Conservation (phyloP, 768 basidiomycete genomes). For the Trametopsis cervina region DNA sequence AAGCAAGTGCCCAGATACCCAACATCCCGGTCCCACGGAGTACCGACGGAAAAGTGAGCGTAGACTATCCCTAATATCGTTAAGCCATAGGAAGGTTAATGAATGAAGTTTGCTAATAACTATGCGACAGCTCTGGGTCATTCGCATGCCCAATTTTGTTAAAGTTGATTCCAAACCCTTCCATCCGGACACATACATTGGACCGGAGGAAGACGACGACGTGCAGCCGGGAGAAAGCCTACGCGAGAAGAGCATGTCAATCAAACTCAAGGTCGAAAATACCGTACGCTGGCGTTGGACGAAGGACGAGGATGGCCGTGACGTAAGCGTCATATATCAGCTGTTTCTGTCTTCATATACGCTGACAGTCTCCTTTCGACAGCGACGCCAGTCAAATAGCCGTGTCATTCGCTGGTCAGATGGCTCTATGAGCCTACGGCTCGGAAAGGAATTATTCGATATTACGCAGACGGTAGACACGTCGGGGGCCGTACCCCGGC, state of each 20-base stretch:
- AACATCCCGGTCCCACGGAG: slow-evolving; percentile 78
- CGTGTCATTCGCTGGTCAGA: slow-evolving; percentile 95
- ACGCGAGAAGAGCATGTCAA: slow-evolving; percentile 75
- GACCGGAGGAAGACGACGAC: slow-evolving; percentile 71
- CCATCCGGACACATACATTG: slow-evolving; percentile 78
- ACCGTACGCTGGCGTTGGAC: slow-evolving; percentile 95
- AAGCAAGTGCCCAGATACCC: slow-evolving; percentile 76
- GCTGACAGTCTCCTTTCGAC: slow-evolving; percentile 6
- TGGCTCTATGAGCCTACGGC: slow-evolving; percentile 79
- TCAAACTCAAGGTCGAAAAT: slow-evolving; percentile 88
- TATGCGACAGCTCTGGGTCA: slow-evolving; percentile 70
- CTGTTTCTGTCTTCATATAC: not conserved
- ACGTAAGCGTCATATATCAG: slow-evolving; percentile 46
- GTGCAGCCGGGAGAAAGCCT: slow-evolving; percentile 48
- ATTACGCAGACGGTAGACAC: slow-evolving; percentile 74
- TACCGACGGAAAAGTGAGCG: slow-evolving; percentile 73
- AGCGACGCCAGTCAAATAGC: slow-evolving; percentile 86
- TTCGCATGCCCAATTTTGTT: slow-evolving; percentile 91
- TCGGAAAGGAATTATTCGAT: slow-evolving; percentile 94
- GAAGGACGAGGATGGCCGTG: slow-evolving; percentile 64
- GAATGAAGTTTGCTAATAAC: not conserved
- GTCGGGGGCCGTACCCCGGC: slow-evolving; percentile 58
- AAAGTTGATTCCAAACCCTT: slow-evolving; percentile 87
- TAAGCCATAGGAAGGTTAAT: not conserved
- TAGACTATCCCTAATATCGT: slow-evolving; percentile 1